A percentile compares a stretch with the other conserved stretches of the same genome.
Evolutionary conservation across 345 rosid genomes (phyloP).

Genomic region (Balakata baccata): DNA sequence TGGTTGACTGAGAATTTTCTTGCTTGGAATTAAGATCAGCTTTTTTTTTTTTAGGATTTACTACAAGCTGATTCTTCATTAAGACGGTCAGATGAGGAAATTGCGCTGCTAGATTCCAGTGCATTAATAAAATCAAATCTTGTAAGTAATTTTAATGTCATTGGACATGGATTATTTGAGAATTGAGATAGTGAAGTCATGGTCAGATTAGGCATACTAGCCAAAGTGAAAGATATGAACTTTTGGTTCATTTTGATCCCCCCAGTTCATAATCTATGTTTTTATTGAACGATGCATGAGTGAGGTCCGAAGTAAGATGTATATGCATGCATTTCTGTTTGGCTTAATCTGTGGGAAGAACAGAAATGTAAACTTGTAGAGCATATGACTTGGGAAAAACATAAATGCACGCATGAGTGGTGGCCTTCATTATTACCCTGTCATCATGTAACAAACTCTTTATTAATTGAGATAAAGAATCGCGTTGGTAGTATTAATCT

Average conservation of each 20-base stretch:
- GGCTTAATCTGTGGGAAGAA: background rate
- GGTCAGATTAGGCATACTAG: background rate
- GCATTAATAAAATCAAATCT: slow-evolving; percentile 70
- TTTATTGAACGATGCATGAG: background rate
- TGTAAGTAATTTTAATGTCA: slow-evolving; percentile 42
- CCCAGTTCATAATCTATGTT: background rate
- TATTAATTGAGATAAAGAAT: background rate
- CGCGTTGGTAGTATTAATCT: background rate
- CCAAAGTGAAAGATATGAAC: background rate
- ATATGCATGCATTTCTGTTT: background rate
- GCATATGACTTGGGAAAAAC: background rate
- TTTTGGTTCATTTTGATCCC: background rate
- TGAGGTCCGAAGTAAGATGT: background rate
- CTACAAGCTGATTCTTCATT: slow-evolving; percentile 60
- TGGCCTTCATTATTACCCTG: background rate
- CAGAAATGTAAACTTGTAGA: background rate
- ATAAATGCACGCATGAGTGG: no score
- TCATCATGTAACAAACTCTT: background rate
- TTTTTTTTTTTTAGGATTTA: slow-evolving; percentile 50
- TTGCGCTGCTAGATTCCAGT: slow-evolving; percentile 60
- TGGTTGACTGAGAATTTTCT: background rate
- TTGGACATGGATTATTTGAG: background rate
- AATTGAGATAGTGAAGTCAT: background rate
- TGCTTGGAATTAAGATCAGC: slow-evolving; percentile 12
- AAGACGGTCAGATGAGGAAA: slow-evolving; percentile 66